Conservation (phyloP, 805 yeast species). For the Henningerozyma blattae region DNA sequence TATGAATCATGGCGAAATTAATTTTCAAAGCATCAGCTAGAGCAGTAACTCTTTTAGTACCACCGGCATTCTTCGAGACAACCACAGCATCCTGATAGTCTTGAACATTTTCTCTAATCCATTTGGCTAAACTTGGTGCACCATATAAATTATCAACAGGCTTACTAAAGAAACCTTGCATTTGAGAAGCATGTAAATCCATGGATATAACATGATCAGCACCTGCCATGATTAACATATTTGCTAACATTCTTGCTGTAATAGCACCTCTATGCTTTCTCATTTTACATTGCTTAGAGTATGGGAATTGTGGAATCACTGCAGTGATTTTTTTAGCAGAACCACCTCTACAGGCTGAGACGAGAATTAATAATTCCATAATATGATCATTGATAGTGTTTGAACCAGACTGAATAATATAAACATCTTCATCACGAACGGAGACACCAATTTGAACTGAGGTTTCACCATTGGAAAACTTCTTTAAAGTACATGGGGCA, state of each 20-base stretch:
- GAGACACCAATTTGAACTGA: slow-evolving; percentile 90
- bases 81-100: slow-evolving; percentile 85
- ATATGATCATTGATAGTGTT: slow-evolving; percentile 80
- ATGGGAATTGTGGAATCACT: slow-evolving; percentile 94
- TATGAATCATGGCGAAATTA: slow-evolving; percentile 97
- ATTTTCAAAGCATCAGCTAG: slow-evolving; percentile 90
- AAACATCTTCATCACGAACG: slow-evolving; percentile 93
- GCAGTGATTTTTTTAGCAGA: slow-evolving; percentile 94
- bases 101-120: slow-evolving; percentile 85
- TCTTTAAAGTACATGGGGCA: slow-evolving; percentile 82
- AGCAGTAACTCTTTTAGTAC: slow-evolving; percentile 94
- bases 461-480: slow-evolving; percentile 95
- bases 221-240: slow-evolving; percentile 91
- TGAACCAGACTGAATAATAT: slow-evolving; percentile 83
- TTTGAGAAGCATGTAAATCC: slow-evolving; percentile 93
- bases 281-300: slow-evolving; percentile 95
- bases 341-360: slow-evolving; percentile 94
- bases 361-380: slow-evolving; percentile 88
- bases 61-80: slow-evolving; percentile 98
- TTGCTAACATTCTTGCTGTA: slow-evolving; percentile 96
- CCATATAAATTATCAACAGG: slow-evolving; percentile 96
- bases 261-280: slow-evolving; percentile 98
- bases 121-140: slow-evolving; percentile 88
- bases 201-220: slow-evolving; percentile 97
- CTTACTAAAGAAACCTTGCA: slow-evolving; percentile 96